These are phyloP conservation scores for Plenodomus tracheiphilus DNA, from an alignment of 2,329 filamentous ascomycete genomes.

Conservation along the genomic window DNA sequence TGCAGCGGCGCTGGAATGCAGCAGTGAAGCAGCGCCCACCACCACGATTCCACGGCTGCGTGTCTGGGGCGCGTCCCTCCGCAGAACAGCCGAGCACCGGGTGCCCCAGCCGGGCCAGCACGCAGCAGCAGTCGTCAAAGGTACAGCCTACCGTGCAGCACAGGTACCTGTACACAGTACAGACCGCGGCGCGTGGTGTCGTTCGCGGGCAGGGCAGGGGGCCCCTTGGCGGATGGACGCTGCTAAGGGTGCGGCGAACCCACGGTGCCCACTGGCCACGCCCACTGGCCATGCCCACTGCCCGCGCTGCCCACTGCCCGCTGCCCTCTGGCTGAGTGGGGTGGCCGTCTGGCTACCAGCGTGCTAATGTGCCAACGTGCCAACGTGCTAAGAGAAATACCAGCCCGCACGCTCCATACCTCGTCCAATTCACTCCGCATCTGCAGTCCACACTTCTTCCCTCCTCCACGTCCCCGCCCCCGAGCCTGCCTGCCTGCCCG, in stretches of 20 bases:
- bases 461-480: constrained; percentile 15
- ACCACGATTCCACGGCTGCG: neutral
- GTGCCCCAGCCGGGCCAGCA: constrained; percentile 8
- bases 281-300: too few species aligned
- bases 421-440: constrained; percentile 18
- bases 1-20: neutral
- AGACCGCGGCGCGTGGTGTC: constrained; percentile 13
- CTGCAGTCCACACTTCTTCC: constrained; percentile 11
- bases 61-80: neutral
- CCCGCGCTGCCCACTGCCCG: constrained; percentile 1
- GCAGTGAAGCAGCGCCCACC: constrained; percentile 1
- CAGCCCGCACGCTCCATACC: constrained; percentile 16
- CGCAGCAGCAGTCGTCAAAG: constrained; percentile 1
- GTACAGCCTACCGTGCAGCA: constrained; percentile 8
- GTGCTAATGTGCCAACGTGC: too few species aligned
- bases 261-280: constrained; percentile 1
- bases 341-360: constrained; percentile 10
- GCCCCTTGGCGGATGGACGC: constrained; percentile 29
- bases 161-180: constrained; percentile 23
- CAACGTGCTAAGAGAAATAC: constrained; percentile 36
- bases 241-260: constrained; percentile 26
- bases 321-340: constrained; percentile 24
- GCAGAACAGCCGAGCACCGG: constrained; percentile 7
- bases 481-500: constrained; percentile 4
- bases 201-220: constrained; percentile 26